Conservation (phyloP, 2,329 filamentous ascomycete genomes). For the Trichoderma sp. region DNA sequence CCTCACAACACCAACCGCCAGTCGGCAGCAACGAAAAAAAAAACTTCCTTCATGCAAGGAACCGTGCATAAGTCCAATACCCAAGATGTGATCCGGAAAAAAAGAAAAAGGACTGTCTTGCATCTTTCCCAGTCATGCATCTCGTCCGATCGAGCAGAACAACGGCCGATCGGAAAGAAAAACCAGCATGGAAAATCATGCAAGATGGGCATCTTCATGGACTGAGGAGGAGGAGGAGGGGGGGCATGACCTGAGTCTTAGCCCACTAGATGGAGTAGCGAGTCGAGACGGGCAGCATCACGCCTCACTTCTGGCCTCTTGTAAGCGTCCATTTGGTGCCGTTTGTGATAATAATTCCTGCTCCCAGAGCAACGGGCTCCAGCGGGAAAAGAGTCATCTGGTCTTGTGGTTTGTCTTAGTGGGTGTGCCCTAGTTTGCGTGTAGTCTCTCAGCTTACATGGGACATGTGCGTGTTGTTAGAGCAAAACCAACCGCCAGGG, state of each 20-base stretch:
- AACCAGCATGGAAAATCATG: slow-evolving; percentile 36
- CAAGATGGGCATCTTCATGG: slow-evolving; percentile 29
- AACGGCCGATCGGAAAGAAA: slow-evolving; percentile 33
- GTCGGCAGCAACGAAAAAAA: not conserved
- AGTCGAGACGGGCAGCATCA: not conserved
- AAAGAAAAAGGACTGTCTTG: no score
- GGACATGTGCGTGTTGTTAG: no score
- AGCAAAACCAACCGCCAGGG: no score
- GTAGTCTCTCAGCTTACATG: slow-evolving; percentile 20
- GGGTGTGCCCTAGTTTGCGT: slow-evolving; percentile 9
- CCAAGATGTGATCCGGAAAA: no score
- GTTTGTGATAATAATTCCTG: no score
- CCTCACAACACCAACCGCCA: not conserved
- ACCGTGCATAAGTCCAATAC: slow-evolving; percentile 24
- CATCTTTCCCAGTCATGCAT: not conserved
- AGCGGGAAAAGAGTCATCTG: not conserved
- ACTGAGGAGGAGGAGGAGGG: slow-evolving; percentile 6
- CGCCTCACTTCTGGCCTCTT: not conserved
- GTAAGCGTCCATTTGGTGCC: no score
- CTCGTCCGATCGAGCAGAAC: not conserved
- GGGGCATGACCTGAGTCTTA: slow-evolving; percentile 36
- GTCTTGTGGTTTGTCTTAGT: not conserved
- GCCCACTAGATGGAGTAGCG: slow-evolving; percentile 7
- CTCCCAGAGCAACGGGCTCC: no score
- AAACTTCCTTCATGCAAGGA: slow-evolving; percentile 31